These are phyloP conservation scores for Ogataea ganodermae DNA, from an alignment of 805 yeast species.

Conservation along the genomic window DNA sequence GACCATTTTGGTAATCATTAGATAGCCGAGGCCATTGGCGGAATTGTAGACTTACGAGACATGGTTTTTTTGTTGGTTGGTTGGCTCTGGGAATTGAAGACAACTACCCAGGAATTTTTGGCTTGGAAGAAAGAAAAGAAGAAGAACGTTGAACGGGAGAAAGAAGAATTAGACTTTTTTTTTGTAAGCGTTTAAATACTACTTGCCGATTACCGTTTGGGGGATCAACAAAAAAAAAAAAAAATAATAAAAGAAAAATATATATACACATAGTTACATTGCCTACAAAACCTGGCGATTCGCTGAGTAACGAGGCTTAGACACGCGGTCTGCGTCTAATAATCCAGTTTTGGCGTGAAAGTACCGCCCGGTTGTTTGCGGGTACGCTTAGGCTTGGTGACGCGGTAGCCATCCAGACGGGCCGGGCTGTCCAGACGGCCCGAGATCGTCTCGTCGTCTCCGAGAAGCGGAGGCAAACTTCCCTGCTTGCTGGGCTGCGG, in stretches of 20 bases:
- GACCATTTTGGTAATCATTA: neutral
- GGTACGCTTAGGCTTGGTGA: neutral
- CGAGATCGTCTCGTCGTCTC: neutral
- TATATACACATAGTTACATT: neutral
- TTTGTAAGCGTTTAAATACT: slow-evolving; percentile 5
- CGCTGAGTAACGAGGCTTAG: slow-evolving; percentile 6
- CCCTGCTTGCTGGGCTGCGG: slow-evolving; percentile 22
- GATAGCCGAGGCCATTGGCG: too few relatives aligned
- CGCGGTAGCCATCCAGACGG: neutral
- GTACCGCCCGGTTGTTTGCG: neutral
- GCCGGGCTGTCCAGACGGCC: neutral
- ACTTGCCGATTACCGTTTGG: neutral
- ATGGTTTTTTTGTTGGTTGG: slow-evolving; percentile 9
- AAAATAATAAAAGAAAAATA: neutral
- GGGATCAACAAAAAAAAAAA: neutral
- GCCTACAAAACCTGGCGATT: neutral
- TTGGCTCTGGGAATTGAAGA: slow-evolving; percentile 9
- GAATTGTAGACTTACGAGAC: slow-evolving; percentile 3
- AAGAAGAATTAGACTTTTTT: neutral
- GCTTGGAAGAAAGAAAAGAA: neutral
- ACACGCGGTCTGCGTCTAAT: slow-evolving; percentile 3
- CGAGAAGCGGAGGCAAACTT: slow-evolving; percentile 18
- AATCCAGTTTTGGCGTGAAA: slow-evolving; percentile 20
- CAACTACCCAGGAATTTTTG: slow-evolving; percentile 3
- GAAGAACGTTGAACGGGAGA: neutral